A percentile compares a stretch with the other conserved stretches of the same genome.
Conservation (phyloP, 371 early-diverging fungal genomes). For the Syncephalastrum sp. region DNA sequence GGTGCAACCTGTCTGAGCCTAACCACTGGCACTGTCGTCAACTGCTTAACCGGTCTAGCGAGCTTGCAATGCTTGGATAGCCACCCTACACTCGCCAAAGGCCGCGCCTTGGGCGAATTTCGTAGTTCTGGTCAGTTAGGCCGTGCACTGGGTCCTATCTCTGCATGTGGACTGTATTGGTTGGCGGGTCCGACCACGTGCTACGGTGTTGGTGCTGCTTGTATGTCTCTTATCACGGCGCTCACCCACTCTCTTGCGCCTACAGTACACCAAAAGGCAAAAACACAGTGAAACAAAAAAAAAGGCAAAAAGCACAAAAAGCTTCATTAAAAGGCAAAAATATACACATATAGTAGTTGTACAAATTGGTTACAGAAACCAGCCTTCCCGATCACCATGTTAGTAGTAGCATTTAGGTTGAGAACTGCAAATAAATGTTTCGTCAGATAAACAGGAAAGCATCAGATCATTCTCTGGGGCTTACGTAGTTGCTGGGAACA, state of each 20-base stretch:
- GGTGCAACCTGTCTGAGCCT: conserved; percentile 83
- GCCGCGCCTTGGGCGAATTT: conserved; percentile 82
- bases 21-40: conserved; percentile 93
- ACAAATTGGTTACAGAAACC: too few relatives aligned
- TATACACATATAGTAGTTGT: not conserved
- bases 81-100: conserved; percentile 49
- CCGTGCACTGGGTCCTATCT: conserved; percentile 85
- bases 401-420: too few relatives aligned
- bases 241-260: conserved; percentile 11
- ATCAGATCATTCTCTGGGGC: not conserved
- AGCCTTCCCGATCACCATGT: too few relatives aligned
- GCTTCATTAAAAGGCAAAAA: conserved; percentile 5
- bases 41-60: conserved; percentile 81
- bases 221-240: conserved; percentile 29
- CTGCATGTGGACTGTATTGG: conserved; percentile 90
- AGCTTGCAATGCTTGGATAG: conserved; percentile 52
- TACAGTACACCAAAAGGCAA: conserved; percentile 5
- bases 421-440: too few relatives aligned
- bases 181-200: conserved; percentile 67
- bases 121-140: conserved; percentile 92
- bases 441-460: too few relatives aligned
- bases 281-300: conserved; percentile 2
- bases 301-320: not conserved
- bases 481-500: conserved; percentile 89
- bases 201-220: conserved; percentile 42